Evolutionary conservation across 768 basidiomycete genomes (phyloP).

Genomic region (Boletus rubroflammeus): DNA sequence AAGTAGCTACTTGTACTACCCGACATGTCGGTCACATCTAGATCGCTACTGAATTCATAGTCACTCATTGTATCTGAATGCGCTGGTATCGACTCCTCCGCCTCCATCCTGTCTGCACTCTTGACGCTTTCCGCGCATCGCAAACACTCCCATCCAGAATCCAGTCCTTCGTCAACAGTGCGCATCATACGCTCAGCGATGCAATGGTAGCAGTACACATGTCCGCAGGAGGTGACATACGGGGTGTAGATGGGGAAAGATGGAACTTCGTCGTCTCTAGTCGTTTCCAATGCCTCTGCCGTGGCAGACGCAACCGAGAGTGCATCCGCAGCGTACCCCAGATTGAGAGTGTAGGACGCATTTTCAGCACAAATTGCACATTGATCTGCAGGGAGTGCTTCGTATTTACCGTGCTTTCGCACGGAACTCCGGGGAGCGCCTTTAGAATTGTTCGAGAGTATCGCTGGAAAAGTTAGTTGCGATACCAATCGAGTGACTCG

Average conservation of each 20-base stretch:
- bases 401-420: conserved; percentile 56
- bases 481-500: conserved; percentile 40
- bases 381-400: conserved; percentile 63
- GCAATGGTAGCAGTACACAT: conserved; percentile 93
- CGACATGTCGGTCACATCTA: conserved; percentile 49
- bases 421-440: conserved; percentile 6
- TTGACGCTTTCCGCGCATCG: conserved; percentile 68
- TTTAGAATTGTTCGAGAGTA: conserved; percentile 30
- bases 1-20: conserved; percentile 43
- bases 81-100: conserved; percentile 22
- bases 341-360: conserved; percentile 56
- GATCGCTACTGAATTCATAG: conserved; percentile 55
- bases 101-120: conserved; percentile 55
- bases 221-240: conserved; percentile 79
- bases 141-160: conserved; percentile 75
- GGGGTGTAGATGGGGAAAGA: conserved; percentile 75
- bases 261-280: conserved; percentile 35
- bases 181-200: conserved; percentile 79
- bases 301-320: conserved; percentile 33
- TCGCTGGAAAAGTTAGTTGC: conserved; percentile 26
- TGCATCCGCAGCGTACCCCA: conserved; percentile 50
- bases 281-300: conserved; percentile 10
- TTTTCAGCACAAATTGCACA: conserved; percentile 91
- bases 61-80: conserved; percentile 41
- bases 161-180: conserved; percentile 57